These are phyloP conservation scores for Lentithecium fluviatile DNA, from an alignment of 495 filamentous ascomycete species.

Conservation along the genomic window DNA sequence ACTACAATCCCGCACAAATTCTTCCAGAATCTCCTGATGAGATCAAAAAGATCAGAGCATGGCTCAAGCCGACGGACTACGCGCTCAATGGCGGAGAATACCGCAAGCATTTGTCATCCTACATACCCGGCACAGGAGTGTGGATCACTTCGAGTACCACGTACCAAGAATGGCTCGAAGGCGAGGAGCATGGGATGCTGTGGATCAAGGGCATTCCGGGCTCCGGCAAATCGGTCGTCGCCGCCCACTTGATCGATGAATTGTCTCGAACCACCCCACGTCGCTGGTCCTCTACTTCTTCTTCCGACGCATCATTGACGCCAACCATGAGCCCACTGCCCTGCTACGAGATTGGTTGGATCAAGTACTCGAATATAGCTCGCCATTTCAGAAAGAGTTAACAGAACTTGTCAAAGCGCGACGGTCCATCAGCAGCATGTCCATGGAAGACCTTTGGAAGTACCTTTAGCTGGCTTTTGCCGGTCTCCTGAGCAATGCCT, in stretches of 20 bases:
- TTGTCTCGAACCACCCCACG: constrained; percentile 31
- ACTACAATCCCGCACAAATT: background rate
- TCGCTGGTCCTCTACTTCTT: constrained; percentile 54
- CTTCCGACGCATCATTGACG: constrained; percentile 53
- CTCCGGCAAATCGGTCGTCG: constrained; percentile 53
- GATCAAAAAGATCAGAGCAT: constrained; percentile 37
- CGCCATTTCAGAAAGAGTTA: constrained; percentile 41
- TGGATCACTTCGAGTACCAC: constrained; percentile 45
- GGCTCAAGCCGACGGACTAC: constrained; percentile 47
- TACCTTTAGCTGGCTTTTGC: constrained; percentile 34
- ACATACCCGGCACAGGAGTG: constrained; percentile 47
- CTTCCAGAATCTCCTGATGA: constrained; percentile 7
- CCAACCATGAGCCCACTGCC: constrained; percentile 48
- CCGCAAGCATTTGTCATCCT: constrained; percentile 44
- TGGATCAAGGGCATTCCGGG: constrained; percentile 56
- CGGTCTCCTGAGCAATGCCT: constrained; percentile 44
- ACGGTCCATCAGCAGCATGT: background rate
- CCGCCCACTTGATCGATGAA: constrained; percentile 44
- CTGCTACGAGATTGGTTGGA: constrained; percentile 49
- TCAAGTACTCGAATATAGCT: constrained; percentile 47
- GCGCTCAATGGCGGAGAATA: constrained; percentile 38
- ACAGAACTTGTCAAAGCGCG: background rate
- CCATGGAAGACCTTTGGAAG: constrained; percentile 37
- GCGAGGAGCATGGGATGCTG: constrained; percentile 43
- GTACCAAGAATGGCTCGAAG: constrained; percentile 47